Conservation (phyloP, 192 early-diverging fungal species). For the Entomortierella parvispora region DNA sequence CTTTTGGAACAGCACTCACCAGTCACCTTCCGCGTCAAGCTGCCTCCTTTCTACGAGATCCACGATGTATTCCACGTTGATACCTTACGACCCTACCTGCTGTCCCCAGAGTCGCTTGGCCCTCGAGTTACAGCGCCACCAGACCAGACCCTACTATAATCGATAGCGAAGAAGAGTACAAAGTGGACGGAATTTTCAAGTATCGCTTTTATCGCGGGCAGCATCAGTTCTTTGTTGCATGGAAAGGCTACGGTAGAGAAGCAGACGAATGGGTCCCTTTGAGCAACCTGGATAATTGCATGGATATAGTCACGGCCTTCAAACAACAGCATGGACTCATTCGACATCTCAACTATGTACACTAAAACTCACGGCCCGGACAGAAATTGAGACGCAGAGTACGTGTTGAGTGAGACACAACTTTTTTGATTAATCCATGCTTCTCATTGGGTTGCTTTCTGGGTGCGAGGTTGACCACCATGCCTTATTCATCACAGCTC, state of each 20-base stretch:
- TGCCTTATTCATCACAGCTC: slow-evolving; percentile 31
- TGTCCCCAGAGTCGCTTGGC: slow-evolving; percentile 1
- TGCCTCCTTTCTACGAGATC: not conserved
- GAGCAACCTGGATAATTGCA: too few relatives aligned
- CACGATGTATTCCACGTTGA: slow-evolving; percentile 12
- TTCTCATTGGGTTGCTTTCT: slow-evolving; percentile 22
- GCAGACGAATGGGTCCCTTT: not conserved
- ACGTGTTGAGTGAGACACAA: too few relatives aligned
- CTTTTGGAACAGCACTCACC: slow-evolving; percentile 10
- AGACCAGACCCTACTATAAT: not conserved
- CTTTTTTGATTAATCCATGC: too few relatives aligned
- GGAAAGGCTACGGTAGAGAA: slow-evolving; percentile 1
- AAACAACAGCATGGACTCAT: too few relatives aligned
- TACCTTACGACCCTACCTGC: not conserved
- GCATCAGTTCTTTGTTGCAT: not conserved
- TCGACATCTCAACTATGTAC: too few relatives aligned
- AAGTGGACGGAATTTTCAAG: not conserved
- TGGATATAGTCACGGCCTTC: too few relatives aligned
- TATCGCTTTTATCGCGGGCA: not conserved
- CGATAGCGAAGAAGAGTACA: slow-evolving; percentile 4
- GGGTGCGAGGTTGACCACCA: slow-evolving; percentile 31
- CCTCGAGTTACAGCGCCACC: slow-evolving; percentile 1
- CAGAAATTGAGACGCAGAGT: too few relatives aligned
- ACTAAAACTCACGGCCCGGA: too few relatives aligned
- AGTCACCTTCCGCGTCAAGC: slow-evolving; percentile 7